Evolutionary conservation across 2,329 filamentous ascomycete species (phyloP), one percentile per base, ranked within the genome.

Genomic region (Chrysoporthe puriensis): DNA sequence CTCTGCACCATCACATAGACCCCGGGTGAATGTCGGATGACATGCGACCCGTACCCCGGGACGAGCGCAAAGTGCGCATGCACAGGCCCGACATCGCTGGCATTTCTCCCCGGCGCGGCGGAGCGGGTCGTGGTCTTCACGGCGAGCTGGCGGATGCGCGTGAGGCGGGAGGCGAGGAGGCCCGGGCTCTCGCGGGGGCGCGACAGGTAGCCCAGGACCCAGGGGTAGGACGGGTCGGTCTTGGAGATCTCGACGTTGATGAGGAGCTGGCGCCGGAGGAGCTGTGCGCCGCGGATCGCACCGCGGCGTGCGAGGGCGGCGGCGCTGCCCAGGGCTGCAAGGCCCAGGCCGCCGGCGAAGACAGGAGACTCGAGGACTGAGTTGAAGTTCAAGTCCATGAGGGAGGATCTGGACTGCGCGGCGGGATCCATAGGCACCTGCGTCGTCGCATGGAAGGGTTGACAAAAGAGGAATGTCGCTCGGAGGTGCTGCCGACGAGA

Each of bases 241-340:
- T 93, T 92, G 78, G 92, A 95, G 79, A 99, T 97, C 79, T 99
- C 96, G 74, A 99, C 89, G 74, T 97, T 94, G 74, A 98, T 93
- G 42, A 99, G 89, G 81, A 99, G 88, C 61, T 95, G 92, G 64
- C 91, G 90, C 62, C 93, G 91, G 68, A 97, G 81, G 66, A 96
- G 84, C 56, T 87, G 86, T n/a, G 90, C 89, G 65, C 89, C 89
- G 73, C 89, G 84, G 69, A 94, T 87, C 68, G 91, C 78, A 44
- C 92, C 92, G 75, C 91, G 91, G 71, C 96, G 93, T 42, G 90
- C 92, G 73, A 97, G 88, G 14, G 93, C 91, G 43, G 94, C 86
- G 52, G 87, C 91, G 44, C 94, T 93, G 71, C 94, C 96, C 63
- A 99, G 85, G 42, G 91, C 92, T 69, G 94, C 96, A 64, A 99